phyloP scores from a whole-genome alignment of 306 rosid genomes.

The Dryas alaskensis region DNA sequence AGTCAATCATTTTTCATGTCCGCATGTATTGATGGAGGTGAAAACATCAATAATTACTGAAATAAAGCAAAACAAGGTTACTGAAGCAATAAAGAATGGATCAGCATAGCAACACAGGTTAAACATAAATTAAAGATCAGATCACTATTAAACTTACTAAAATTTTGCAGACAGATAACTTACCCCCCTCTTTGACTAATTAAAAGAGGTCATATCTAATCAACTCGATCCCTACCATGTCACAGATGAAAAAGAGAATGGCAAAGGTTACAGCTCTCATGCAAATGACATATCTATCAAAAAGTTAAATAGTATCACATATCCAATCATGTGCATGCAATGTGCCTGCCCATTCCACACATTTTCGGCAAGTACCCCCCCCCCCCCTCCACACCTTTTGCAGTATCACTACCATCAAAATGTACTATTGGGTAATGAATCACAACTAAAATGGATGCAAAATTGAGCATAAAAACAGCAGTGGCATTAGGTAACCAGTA shows the following conservation, averaged over 20 bases:
- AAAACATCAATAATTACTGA: conserved; percentile 6
- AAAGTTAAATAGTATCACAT: background rate
- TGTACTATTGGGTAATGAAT: background rate
- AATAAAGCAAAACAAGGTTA: conserved; percentile 5
- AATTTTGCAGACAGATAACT: conserved; percentile 6
- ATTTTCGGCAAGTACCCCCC: background rate
- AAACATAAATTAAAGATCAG: background rate
- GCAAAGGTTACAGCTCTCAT: background rate
- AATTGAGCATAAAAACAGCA: background rate
- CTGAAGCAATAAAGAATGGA: conserved; percentile 6
- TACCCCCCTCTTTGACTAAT: background rate
- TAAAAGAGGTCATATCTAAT: background rate
- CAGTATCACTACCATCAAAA: too few species aligned
- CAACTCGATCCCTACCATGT: background rate
- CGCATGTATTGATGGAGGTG: conserved; percentile 16
- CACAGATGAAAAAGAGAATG: background rate
- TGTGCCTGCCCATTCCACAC: background rate
- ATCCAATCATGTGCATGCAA: background rate
- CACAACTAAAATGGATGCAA: background rate
- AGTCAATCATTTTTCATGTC: conserved; percentile 29
- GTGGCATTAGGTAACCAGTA: background rate
- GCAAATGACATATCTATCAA: background rate
- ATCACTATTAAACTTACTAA: background rate
- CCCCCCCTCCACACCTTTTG: too few species aligned
- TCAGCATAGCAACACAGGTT: background rate